These are phyloP conservation scores for Paxillus ammoniavirescens DNA, from an alignment of 768 basidiomycete species.

Conservation along the genomic window DNA sequence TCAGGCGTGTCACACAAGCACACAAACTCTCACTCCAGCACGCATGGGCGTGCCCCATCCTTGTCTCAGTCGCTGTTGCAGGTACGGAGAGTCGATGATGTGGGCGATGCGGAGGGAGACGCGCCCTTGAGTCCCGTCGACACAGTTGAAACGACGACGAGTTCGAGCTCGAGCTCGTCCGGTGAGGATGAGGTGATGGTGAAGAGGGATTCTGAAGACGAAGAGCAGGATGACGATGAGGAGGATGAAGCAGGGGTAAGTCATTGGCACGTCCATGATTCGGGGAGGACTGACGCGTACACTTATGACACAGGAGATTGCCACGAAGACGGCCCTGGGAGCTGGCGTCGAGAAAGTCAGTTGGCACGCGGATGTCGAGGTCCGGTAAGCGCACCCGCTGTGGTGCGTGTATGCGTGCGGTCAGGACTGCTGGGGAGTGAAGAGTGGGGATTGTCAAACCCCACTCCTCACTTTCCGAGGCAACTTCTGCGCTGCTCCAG, in stretches of 20 bases:
- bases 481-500: not conserved
- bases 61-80: conserved; percentile 7
- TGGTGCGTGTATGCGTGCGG: not conserved
- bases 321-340: conserved; percentile 32
- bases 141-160: conserved; percentile 7
- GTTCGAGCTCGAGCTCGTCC: conserved; percentile 8
- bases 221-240: conserved; percentile 16
- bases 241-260: conserved; percentile 22
- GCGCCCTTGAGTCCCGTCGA: conserved; percentile 7
- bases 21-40: not conserved
- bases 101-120: not conserved
- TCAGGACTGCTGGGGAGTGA: conserved; percentile 1
- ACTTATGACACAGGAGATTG: conserved; percentile 16
- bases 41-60: not conserved
- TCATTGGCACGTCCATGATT: not conserved
- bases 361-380: conserved; percentile 27
- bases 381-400: conserved; percentile 8
- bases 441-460: conserved; percentile 3
- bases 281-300: not conserved
- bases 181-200: conserved; percentile 12
- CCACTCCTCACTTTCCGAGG: conserved; percentile 10
- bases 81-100: conserved; percentile 4
- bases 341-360: conserved; percentile 38
- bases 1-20: conserved; percentile 8
- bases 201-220: conserved; percentile 9